phyloP scores from a whole-genome alignment of 768 basidiomycete species.

The Chalciporus piperatus region DNA sequence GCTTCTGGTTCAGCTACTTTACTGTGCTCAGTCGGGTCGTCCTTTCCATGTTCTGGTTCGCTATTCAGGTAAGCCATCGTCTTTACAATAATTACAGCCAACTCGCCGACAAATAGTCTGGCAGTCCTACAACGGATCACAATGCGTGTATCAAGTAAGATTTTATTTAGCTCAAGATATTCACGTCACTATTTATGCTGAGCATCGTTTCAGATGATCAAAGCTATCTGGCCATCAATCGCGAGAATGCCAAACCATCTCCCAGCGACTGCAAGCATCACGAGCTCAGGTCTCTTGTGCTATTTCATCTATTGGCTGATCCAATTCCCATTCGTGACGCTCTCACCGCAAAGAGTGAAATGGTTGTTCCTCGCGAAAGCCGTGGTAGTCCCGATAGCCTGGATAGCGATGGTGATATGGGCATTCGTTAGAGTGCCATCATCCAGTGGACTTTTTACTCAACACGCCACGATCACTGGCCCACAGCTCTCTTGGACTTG shows the following conservation, averaged over 20 bases:
- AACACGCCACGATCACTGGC: constrained; percentile 53
- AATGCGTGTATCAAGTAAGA: constrained; percentile 63
- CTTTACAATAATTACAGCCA: background rate
- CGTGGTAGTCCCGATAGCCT: constrained; percentile 60
- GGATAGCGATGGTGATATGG: constrained; percentile 76
- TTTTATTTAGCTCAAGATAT: background rate
- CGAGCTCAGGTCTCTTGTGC: constrained; percentile 66
- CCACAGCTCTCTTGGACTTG: constrained; percentile 67
- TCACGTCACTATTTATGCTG: background rate
- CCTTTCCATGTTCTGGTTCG: constrained; percentile 83
- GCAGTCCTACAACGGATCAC: constrained; percentile 59
- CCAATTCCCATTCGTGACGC: constrained; percentile 70
- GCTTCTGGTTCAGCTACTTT: constrained; percentile 90
- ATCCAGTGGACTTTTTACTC: constrained; percentile 53
- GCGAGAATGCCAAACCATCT: constrained; percentile 64
- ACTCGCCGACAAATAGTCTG: background rate
- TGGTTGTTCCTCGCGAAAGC: constrained; percentile 75
- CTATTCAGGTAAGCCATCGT: constrained; percentile 50
- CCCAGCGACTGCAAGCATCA: constrained; percentile 55
- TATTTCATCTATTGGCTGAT: constrained; percentile 78
- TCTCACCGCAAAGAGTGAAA: constrained; percentile 76
- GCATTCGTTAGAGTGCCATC: constrained; percentile 66
- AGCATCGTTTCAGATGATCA: constrained; percentile 50
- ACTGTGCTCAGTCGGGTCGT: constrained; percentile 75
- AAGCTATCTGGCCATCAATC: constrained; percentile 80